Conservation (phyloP, 2,329 filamentous ascomycete species). For the Sclerotinia borealis region DNA sequence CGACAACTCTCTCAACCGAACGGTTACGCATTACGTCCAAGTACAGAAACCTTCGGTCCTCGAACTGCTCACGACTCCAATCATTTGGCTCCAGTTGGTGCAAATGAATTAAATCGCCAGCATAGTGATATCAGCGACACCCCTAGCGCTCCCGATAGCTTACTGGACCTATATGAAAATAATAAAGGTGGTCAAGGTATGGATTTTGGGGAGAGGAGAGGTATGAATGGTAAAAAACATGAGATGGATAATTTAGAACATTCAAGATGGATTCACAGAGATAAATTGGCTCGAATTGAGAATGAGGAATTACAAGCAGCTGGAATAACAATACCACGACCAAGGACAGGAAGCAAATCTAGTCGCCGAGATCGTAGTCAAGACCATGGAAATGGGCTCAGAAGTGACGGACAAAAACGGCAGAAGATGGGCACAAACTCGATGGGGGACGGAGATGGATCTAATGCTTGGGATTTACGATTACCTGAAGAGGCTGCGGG, state of each 20-base stretch:
- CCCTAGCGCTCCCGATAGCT: constrained; percentile 41
- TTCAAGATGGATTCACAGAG: constrained; percentile 79
- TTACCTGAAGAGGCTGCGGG: constrained; percentile 71
- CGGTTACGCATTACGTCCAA: constrained; percentile 9
- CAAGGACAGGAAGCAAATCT: constrained; percentile 45
- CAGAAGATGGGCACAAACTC: constrained; percentile 34
- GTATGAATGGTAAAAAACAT: constrained; percentile 19
- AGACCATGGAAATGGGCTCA: constrained; percentile 28
- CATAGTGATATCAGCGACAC: constrained; percentile 38
- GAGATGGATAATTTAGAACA: constrained; percentile 45
- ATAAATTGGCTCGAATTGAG: constrained; percentile 78
- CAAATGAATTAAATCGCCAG: constrained; percentile 36
- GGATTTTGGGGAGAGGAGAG: constrained; percentile 26
- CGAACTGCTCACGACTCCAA: constrained; percentile 20
- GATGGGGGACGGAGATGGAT: constrained; percentile 37
- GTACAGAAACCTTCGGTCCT: constrained; percentile 2
- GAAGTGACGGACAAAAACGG: constrained; percentile 38
- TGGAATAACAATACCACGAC: constrained; percentile 56
- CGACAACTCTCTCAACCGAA: constrained; percentile 19
- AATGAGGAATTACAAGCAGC: constrained; percentile 74
- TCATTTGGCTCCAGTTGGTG: constrained; percentile 33
- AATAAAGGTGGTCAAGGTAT: constrained; percentile 25
- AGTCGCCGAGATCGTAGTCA: constrained; percentile 36
- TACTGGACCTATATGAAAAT: constrained; percentile 39
- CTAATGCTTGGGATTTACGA: constrained; percentile 63